These are phyloP conservation scores for Funneliformis mosseae DNA, from an alignment of 192 early-diverging fungal genomes.

Conservation along the genomic window DNA sequence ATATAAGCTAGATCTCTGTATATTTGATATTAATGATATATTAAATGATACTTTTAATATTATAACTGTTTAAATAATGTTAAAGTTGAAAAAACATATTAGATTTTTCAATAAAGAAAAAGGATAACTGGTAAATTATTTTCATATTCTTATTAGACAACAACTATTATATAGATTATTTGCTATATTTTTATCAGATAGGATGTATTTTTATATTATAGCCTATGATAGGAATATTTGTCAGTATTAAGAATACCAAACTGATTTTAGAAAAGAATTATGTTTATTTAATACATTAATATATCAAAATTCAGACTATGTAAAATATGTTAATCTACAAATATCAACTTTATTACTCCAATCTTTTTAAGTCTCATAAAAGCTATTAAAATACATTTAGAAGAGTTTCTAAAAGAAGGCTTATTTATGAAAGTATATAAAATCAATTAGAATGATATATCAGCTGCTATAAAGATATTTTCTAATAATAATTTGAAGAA, in stretches of 20 bases:
- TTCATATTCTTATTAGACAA: conserved; percentile 8
- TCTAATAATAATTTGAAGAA: neutral
- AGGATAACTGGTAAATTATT: neutral
- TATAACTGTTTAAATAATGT: neutral
- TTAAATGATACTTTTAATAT: neutral
- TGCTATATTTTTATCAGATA: neutral
- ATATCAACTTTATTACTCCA: too few relatives aligned
- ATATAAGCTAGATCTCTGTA: neutral
- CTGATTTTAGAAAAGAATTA: neutral
- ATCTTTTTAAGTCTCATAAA: too few relatives aligned
- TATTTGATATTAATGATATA: neutral
- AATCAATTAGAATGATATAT: neutral
- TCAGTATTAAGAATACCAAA: neutral
- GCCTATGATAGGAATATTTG: conserved; percentile 10
- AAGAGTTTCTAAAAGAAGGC: neutral
- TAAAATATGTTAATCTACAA: too few relatives aligned
- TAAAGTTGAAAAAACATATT: conserved; percentile 3
- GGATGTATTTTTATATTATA: neutral
- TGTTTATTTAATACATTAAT: neutral
- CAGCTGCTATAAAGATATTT: neutral
- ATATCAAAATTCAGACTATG: neutral
- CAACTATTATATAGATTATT: conserved; percentile 6
- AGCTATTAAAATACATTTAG: neutral
- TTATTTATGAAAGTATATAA: conserved; percentile 7
- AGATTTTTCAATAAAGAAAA: neutral